Evolutionary conservation across 2,329 filamentous ascomycete genomes (phyloP), one percentile per base, ranked within the genome.

Genomic region (Fusarium drepaniforme): DNA sequence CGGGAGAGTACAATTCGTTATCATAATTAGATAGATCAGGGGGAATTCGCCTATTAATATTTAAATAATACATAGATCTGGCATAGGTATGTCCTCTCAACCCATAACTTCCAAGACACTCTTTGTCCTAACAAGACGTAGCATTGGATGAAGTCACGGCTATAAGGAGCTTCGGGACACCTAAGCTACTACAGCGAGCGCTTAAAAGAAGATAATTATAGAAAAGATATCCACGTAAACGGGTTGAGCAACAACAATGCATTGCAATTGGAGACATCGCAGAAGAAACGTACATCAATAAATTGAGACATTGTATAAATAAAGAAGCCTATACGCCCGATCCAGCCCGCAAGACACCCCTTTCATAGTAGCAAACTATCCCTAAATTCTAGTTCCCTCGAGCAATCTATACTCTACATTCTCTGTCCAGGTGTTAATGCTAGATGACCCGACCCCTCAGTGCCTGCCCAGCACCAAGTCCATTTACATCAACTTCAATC

Each of bases 401-500:
- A 37, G 38, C n/a, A 21, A 35, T 49, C 28, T 37, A 42, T 44
- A 18, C 8, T 21, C n/a, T 61, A 44, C n/a, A 12, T 18, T 60
- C 15, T 15, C 18, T 57, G 13, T 37, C 28, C 12, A 15, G 7
- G 13, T 38, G 2, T 23, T 23, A 5, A 23, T 16, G 7, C 5
- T 67, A 75, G 8, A 70, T 64, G 15, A 59, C 49, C 21, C 72
- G 72, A 49, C 70, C 72, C 37, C 72, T 73, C 46, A 70, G 60
- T 3, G 72, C 51, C 4, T 70, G n/a, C 15, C 72, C 69, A 28
- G 58, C 44, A 18, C 68, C 72, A 5, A 74, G 72, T 15, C 72
- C 72, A 16, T 74, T 75, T 5, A 75, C 5, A 28, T 75, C 72
- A 12, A 75, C 69, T 0, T 74, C 72, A 7, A 74, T 70, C 1